Evolutionary conservation across 2,329 filamentous ascomycete genomes (phyloP), one percentile per base, ranked within the genome.

Genomic region (Metarhizium anisopliae): DNA sequence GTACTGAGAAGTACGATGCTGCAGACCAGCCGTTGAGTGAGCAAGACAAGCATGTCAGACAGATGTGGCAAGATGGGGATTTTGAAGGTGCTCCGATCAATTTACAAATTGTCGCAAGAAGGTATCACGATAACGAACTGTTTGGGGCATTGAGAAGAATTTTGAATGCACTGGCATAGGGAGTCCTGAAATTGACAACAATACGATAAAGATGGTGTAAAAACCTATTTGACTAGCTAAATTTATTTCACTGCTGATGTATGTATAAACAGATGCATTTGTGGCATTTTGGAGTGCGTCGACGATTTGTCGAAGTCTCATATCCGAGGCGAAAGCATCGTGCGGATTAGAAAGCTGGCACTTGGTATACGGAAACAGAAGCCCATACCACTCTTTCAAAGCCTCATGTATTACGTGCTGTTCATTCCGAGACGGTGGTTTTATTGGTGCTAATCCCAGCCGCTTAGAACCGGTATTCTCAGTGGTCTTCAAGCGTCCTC

Each of bases 231-330:
- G 20, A 20, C 20, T 20, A 20, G 20, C 20, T 20, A 20, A 20
- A 20, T 20, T 20, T 20, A 20, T 20, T 20, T 20, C 20, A 20
- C 20, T 20, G 20, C 20, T 20, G 20, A 67, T 10, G 32, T 10
- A 35, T 70, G 62, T 78, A 10, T 13, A 40, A 10, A 40, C 14
- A 10, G 36, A 40, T 40, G 10, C 7, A 13, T 40, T 14, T 14
- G 13, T 40, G 14, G 36, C 36, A 10, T 40, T 11, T 16, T 11
- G 36, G 14, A 20, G 20, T 20, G 20, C 20, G 20, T 20, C 7
- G 36, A 14, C 36, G 14, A 16, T 40, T 16, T 40, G 13, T 14
- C 36, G 6, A 16, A 40, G 36, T 11, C 8, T 14, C 7, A 40
- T 40, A 16, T 50, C 47, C 6, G 36, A 40, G 36, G 36, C 36